phyloP scores from a whole-genome alignment of 805 yeast genomes.

The Candida jianshihensis region DNA sequence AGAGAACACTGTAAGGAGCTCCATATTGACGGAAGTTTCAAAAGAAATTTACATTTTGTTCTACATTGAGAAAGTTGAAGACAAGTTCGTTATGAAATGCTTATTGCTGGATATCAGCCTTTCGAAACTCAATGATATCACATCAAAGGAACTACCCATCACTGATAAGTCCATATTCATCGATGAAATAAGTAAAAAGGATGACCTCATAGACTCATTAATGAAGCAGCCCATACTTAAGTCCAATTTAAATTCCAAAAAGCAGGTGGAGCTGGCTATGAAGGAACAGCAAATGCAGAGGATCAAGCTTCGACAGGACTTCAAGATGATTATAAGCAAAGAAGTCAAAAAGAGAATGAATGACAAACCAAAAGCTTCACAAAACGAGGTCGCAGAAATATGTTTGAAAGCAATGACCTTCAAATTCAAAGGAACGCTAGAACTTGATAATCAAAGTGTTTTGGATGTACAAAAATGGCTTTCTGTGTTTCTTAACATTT shows the following conservation, averaged over 20 bases:
- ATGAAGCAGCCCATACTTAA: constrained; percentile 10
- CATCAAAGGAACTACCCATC: constrained; percentile 1
- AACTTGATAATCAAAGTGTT: constrained; percentile 4
- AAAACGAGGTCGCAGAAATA: constrained; percentile 20
- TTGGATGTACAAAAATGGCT: constrained; percentile 17
- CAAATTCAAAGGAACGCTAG: constrained; percentile 11
- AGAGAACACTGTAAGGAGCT: constrained; percentile 7
- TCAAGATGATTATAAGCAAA: constrained; percentile 11
- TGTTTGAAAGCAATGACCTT: constrained; percentile 18
- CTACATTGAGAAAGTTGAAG: constrained; percentile 11
- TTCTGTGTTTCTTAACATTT: constrained; percentile 7
- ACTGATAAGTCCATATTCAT: constrained; percentile 9
- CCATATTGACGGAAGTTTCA: constrained; percentile 9
- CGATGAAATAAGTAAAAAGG: constrained; percentile 16
- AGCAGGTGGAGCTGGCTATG: constrained; percentile 11
- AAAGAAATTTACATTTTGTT: constrained; percentile 13
- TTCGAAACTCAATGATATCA: constrained; percentile 5
- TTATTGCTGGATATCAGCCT: constrained; percentile 13
- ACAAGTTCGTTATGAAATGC: constrained; percentile 11
- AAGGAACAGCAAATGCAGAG: constrained; percentile 15
- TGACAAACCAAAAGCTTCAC: constrained; percentile 8
- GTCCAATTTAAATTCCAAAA: constrained; percentile 11
- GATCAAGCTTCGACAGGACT: constrained; percentile 11
- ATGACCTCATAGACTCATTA: constrained; percentile 19
- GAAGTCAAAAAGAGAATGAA: constrained; percentile 12